A percentile compares a stretch with the other conserved stretches of the same genome.
phyloP scores from a whole-genome alignment of 257 asterid genomes.

The Jacaranda mimosifolia region DNA sequence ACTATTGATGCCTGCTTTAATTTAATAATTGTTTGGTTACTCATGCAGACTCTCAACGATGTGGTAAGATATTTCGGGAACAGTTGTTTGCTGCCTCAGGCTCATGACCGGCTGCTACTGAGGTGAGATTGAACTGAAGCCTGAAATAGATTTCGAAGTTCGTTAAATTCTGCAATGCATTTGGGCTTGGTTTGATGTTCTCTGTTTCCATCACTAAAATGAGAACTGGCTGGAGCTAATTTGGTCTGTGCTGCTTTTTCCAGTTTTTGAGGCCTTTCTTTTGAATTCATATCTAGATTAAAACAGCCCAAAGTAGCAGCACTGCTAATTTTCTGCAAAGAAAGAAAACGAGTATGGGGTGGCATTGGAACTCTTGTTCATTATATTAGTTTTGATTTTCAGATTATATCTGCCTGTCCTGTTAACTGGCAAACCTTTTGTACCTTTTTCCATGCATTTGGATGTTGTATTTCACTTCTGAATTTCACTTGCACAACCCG shows the following conservation, averaged over 20 bases:
- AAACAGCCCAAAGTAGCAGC: no score
- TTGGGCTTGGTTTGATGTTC: constrained; percentile 6
- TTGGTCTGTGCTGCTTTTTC: background rate
- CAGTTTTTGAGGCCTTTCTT: background rate
- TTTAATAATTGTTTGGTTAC: constrained; percentile 23
- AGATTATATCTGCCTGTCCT: background rate
- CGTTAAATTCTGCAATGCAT: constrained; percentile 1
- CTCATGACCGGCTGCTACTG: constrained; percentile 68
- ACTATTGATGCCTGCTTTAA: constrained; percentile 29
- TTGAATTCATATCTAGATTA: no score
- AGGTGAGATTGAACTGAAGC: constrained; percentile 56
- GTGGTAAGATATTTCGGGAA: constrained; percentile 61
- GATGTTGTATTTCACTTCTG: background rate
- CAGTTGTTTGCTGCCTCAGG: constrained; percentile 69
- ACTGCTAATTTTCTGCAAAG: no score
- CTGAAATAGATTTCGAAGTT: constrained; percentile 8
- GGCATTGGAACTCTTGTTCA: background rate
- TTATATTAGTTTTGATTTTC: constrained; percentile 6
- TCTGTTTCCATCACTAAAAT: background rate
- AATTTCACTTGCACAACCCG: background rate
- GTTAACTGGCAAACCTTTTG: background rate
- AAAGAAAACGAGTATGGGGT: no score
- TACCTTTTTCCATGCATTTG: background rate
- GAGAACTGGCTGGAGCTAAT: background rate
- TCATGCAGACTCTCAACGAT: constrained; percentile 76